A percentile compares a stretch with the other conserved stretches of the same genome.
These are phyloP conservation scores for Phytophthora sansomeana DNA, from an alignment of 352 stramenopile genomes.

Conservation along the genomic window DNA sequence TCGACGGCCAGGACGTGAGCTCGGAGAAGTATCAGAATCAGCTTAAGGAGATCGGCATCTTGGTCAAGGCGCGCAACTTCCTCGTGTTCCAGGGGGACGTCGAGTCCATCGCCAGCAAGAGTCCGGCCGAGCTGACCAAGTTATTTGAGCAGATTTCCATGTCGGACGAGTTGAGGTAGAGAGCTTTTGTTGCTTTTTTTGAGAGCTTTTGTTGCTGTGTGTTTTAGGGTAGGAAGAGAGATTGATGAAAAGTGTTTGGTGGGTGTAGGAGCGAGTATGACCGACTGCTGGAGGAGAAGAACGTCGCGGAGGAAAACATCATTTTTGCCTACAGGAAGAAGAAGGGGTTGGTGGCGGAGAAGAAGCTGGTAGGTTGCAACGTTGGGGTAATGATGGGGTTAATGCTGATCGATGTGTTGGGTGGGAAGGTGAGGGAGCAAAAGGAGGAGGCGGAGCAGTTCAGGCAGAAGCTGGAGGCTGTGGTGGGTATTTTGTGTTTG, in stretches of 20 bases:
- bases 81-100: constrained; percentile 99
- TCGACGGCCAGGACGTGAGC: constrained; percentile 82
- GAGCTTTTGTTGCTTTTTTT: background rate
- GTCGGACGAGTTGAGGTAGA: constrained; percentile 86
- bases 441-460: constrained; percentile 93
- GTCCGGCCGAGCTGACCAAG: constrained; percentile 95
- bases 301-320: constrained; percentile 92
- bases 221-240: background rate
- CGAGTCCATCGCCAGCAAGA: constrained; percentile 97
- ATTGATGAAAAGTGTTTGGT: background rate
- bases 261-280: constrained; percentile 74
- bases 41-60: constrained; percentile 96
- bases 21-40: constrained; percentile 95
- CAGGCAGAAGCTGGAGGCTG: constrained; percentile 67
- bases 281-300: constrained; percentile 88
- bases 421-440: constrained; percentile 91
- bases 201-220: background rate
- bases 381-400: background rate
- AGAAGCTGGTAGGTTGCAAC: constrained; percentile 64
- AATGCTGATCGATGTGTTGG: background rate
- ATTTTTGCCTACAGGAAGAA: constrained; percentile 97
- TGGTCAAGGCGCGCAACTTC: constrained; percentile 99
- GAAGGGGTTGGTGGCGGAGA: constrained; percentile 95
- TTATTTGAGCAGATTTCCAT: constrained; percentile 98
- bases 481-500: constrained; percentile 44